These are phyloP conservation scores for Royoungia palumana DNA, from an alignment of 768 basidiomycete species.

Conservation along the genomic window DNA sequence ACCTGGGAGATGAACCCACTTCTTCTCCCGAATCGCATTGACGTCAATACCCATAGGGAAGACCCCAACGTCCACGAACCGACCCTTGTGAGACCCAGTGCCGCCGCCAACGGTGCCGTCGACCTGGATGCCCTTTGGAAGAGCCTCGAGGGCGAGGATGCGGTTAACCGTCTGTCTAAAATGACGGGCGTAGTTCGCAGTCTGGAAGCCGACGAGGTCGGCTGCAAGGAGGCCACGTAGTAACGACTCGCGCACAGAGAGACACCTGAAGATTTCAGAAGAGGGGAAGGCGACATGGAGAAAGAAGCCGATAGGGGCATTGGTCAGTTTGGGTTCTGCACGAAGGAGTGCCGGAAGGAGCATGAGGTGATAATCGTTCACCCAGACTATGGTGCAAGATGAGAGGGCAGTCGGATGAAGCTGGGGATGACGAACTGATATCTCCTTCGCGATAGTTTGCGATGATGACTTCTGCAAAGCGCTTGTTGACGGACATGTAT, in stretches of 20 bases:
- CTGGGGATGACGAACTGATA: conserved; percentile 44
- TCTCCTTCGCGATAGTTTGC: conserved; percentile 84
- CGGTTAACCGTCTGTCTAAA: conserved; percentile 82
- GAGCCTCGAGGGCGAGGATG: conserved; percentile 74
- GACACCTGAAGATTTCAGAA: conserved; percentile 92
- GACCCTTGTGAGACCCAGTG: conserved; percentile 28
- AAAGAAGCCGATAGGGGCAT: conserved; percentile 73
- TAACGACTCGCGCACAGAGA: conserved; percentile 73
- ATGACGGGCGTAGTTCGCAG: conserved; percentile 77
- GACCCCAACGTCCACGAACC: conserved; percentile 84
- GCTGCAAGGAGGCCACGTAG: conserved; percentile 89
- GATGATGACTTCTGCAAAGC: conserved; percentile 84
- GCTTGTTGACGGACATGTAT: conserved; percentile 86
- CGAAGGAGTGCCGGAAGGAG: conserved; percentile 87
- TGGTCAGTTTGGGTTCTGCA: conserved; percentile 44
- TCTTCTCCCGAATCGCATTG: conserved; percentile 58
- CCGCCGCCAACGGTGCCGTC: conserved; percentile 24
- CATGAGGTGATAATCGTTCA: conserved; percentile 97
- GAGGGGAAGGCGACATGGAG: conserved; percentile 95
- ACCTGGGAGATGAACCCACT: conserved; percentile 37
- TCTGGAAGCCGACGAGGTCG: conserved; percentile 92
- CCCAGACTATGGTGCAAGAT: conserved; percentile 49
- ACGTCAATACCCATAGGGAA: conserved; percentile 92
- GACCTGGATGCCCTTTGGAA: conserved; percentile 80
- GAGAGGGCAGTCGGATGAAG: background rate